Conservation (phyloP, 805 yeast species). For the Pichia deserticola region DNA sequence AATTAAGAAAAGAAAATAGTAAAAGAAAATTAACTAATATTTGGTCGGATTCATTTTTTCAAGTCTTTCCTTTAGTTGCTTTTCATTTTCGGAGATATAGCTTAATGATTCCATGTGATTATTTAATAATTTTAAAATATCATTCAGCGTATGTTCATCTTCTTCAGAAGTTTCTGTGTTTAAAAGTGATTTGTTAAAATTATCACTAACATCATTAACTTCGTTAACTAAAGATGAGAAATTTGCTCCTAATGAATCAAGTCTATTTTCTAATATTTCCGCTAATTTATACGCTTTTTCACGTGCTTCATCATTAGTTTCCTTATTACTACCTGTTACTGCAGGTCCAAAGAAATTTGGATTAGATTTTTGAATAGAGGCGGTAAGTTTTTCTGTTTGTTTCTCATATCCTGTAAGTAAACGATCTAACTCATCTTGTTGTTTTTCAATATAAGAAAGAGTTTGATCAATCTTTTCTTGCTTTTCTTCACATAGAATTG, state of each 20-base stretch:
- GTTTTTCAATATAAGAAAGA: slow-evolving; percentile 76
- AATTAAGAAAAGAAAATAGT: too few species aligned
- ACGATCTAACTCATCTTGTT: slow-evolving; percentile 84
- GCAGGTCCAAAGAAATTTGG: neutral
- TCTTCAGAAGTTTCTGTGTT: slow-evolving; percentile 18
- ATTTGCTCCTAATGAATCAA: slow-evolving; percentile 71
- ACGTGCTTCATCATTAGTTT: slow-evolving; percentile 73
- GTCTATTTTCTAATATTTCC: slow-evolving; percentile 71
- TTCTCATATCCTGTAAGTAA: slow-evolving; percentile 77
- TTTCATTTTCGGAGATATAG: slow-evolving; percentile 74
- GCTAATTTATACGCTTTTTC: slow-evolving; percentile 86
- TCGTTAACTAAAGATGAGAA: slow-evolving; percentile 70
- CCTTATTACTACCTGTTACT: slow-evolving; percentile 6
- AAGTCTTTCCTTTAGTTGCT: slow-evolving; percentile 58
- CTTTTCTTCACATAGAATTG: slow-evolving; percentile 74
- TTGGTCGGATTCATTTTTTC: slow-evolving; percentile 27
- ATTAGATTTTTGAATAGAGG: slow-evolving; percentile 25
- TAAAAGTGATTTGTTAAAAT: slow-evolving; percentile 57
- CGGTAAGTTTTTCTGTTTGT: slow-evolving; percentile 50
- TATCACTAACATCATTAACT: slow-evolving; percentile 75
- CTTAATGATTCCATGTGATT: slow-evolving; percentile 85
- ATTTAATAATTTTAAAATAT: slow-evolving; percentile 74
- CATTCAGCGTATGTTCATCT: slow-evolving; percentile 41
- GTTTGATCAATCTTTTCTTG: slow-evolving; percentile 85
- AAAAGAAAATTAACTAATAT: neutral